Evolutionary conservation across 768 basidiomycete genomes (phyloP).

Genomic region (Mycena sanguinolenta): DNA sequence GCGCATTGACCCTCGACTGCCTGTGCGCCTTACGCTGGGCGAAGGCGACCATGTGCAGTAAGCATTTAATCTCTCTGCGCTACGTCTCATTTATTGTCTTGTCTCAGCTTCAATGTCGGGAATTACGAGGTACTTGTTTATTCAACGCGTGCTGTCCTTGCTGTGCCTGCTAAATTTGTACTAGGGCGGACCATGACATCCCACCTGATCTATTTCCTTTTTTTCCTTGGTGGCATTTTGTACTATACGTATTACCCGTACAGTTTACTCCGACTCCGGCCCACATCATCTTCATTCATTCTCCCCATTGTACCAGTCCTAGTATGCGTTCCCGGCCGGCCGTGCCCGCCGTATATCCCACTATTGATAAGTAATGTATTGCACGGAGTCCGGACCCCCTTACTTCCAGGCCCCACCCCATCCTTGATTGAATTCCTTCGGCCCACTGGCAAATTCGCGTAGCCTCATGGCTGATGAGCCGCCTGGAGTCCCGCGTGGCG

Average conservation of each 20-base stretch:
- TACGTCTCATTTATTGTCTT: background rate
- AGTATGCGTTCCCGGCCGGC: constrained; percentile 6
- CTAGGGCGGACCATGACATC: background rate
- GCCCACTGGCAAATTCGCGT: too few relatives aligned
- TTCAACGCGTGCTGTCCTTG: background rate
- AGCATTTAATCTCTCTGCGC: background rate
- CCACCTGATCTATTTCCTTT: background rate
- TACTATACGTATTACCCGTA: constrained; percentile 6
- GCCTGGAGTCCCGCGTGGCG: too few relatives aligned
- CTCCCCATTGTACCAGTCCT: background rate
- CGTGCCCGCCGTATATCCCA: background rate
- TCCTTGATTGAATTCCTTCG: too few relatives aligned
- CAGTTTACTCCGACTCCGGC: background rate
- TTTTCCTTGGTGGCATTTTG: constrained; percentile 10
- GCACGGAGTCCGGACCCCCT: too few relatives aligned
- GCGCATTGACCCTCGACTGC: constrained; percentile 84
- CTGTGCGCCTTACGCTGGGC: constrained; percentile 83
- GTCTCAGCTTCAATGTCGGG: constrained; percentile 36
- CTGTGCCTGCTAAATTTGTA: background rate
- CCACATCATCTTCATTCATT: background rate
- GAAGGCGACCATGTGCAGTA: constrained; percentile 85
- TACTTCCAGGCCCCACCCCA: too few relatives aligned
- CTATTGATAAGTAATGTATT: too few relatives aligned
- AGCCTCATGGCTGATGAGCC: too few relatives aligned
- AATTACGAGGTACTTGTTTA: constrained; percentile 39